Percentiles rank a stretch among this genome's conserved stretches.
Conservation (phyloP, 1,139 yeast genomes). For the Nakaseomyces delphensis region DNA sequence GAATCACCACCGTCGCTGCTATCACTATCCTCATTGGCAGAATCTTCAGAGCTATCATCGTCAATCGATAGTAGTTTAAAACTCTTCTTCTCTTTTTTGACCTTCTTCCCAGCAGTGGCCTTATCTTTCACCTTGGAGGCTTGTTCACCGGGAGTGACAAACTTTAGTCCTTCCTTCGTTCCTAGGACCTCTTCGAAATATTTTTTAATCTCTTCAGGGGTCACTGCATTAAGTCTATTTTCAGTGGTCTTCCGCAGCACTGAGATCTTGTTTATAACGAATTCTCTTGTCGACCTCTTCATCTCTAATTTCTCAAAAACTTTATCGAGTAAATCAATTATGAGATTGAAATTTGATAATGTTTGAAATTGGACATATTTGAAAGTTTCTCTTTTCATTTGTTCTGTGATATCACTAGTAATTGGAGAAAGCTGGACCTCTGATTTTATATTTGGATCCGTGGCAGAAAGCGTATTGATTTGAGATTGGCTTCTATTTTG, state of each 20-base stretch:
- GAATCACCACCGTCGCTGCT: conserved; percentile 9
- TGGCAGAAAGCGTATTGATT: not conserved
- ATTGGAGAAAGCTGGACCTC: not conserved
- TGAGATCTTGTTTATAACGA: conserved; percentile 18
- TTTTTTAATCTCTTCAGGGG: conserved; percentile 16
- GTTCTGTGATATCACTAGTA: conserved; percentile 8
- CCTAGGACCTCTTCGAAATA: conserved; percentile 9
- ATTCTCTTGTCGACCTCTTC: conserved; percentile 22
- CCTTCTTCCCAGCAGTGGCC: not conserved
- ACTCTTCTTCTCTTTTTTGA: conserved; percentile 3
- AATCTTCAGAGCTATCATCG: conserved; percentile 12
- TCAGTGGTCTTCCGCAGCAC: conserved; percentile 17
- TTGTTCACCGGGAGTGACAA: not conserved
- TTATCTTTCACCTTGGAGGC: not conserved
- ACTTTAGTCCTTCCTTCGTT: not conserved
- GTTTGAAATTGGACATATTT: conserved; percentile 27
- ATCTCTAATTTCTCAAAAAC: conserved; percentile 25
- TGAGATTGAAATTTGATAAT: conserved; percentile 20
- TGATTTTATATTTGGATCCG: not conserved
- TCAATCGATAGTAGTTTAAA: conserved; percentile 2
- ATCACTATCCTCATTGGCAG: not conserved
- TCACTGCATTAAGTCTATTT: conserved; percentile 16
- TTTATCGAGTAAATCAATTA: conserved; percentile 17
- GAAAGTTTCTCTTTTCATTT: conserved; percentile 18
- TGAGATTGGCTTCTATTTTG: not conserved